These are phyloP conservation scores for Blastobotrys capitulatus DNA, from an alignment of 1,139 yeast species.

Conservation along the genomic window DNA sequence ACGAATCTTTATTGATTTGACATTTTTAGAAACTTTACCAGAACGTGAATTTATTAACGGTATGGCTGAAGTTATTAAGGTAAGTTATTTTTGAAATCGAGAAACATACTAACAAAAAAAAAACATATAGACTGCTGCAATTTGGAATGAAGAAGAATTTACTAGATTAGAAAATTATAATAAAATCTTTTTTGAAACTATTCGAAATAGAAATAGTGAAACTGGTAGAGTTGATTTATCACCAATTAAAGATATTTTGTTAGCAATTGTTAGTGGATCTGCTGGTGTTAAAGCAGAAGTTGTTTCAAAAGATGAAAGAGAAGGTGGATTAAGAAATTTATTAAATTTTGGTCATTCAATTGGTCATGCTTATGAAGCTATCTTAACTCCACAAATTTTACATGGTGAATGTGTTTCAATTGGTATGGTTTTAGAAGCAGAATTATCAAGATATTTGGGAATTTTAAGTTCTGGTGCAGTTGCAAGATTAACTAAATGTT, in stretches of 20 bases:
- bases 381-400: constrained; percentile 88
- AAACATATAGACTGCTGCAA: constrained; percentile 68
- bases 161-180: constrained; percentile 76
- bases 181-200: constrained; percentile 56
- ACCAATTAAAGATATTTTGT: constrained; percentile 65
- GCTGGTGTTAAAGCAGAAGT: constrained; percentile 90
- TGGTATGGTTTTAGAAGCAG: constrained; percentile 95
- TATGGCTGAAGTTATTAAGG: constrained; percentile 94
- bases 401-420: constrained; percentile 98
- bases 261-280: constrained; percentile 77
- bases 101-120: not conserved
- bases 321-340: constrained; percentile 87
- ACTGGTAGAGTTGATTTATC: constrained; percentile 50
- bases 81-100: too few species aligned
- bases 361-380: constrained; percentile 98
- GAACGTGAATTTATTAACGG: constrained; percentile 95
- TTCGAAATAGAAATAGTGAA: constrained; percentile 40
- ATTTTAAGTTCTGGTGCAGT: constrained; percentile 89
- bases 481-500: constrained; percentile 78
- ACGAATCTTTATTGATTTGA: constrained; percentile 81
- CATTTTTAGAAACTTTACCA: constrained; percentile 83
- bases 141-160: constrained; percentile 91
- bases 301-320: constrained; percentile 92
- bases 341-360: constrained; percentile 95
- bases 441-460: constrained; percentile 84